phyloP scores from a whole-genome alignment of 495 filamentous ascomycete genomes.

The Tuber magnatum region DNA sequence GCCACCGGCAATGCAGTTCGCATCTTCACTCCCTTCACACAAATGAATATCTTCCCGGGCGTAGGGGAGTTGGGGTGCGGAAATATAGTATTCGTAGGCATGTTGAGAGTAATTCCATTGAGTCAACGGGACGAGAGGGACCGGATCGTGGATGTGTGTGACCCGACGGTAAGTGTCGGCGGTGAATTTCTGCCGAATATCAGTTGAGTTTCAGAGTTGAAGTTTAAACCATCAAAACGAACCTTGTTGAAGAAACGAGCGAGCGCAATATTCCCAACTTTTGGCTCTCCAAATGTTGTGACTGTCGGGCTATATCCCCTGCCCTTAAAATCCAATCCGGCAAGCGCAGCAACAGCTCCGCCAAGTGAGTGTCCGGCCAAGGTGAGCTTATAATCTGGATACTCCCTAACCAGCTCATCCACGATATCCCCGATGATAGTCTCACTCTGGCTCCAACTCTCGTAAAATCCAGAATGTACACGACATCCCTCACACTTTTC shows the following conservation, averaged over 20 bases:
- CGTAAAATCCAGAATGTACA: slow-evolving; percentile 83
- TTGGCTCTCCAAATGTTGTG: slow-evolving; percentile 90
- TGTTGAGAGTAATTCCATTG: slow-evolving; percentile 87
- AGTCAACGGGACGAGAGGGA: slow-evolving; percentile 73
- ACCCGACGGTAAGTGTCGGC: slow-evolving; percentile 63
- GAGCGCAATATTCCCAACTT: slow-evolving; percentile 68
- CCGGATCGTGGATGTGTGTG: slow-evolving; percentile 79
- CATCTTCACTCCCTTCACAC: slow-evolving; percentile 66
- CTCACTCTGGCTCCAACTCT: slow-evolving; percentile 55
- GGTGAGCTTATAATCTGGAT: slow-evolving; percentile 65
- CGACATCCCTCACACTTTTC: slow-evolving; percentile 70
- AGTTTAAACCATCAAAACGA: background rate
- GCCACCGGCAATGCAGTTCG: slow-evolving; percentile 59
- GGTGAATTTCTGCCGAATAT: slow-evolving; percentile 49
- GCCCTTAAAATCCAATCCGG: slow-evolving; percentile 64
- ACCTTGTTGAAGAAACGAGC: slow-evolving; percentile 46
- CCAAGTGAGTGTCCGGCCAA: slow-evolving; percentile 88
- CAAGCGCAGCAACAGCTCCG: slow-evolving; percentile 83
- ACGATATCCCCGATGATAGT: slow-evolving; percentile 29
- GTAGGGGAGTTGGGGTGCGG: slow-evolving; percentile 61
- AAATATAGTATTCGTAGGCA: slow-evolving; percentile 78
- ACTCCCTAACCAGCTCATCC: slow-evolving; percentile 46
- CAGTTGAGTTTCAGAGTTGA: slow-evolving; percentile 47
- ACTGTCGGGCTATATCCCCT: slow-evolving; percentile 64
- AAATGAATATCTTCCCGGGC: slow-evolving; percentile 56